Conservation (phyloP, 768 basidiomycete genomes). For the Mycena galericulata region DNA sequence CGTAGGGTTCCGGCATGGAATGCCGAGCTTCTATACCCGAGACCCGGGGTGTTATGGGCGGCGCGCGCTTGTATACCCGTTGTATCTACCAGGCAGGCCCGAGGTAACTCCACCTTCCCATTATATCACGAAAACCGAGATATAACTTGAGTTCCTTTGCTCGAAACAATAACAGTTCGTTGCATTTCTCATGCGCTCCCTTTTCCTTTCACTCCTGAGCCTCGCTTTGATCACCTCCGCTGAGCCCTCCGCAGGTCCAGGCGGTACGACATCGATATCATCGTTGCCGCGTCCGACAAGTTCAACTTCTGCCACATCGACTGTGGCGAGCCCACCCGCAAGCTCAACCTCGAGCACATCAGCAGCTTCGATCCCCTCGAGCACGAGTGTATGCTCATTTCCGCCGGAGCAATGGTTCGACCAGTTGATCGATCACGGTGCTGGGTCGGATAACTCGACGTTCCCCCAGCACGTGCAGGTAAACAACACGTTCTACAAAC, state of each 20-base stretch:
- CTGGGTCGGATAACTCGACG: background rate
- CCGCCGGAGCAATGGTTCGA: slow-evolving; percentile 8
- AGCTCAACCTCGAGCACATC: background rate
- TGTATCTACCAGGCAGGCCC: too few species aligned
- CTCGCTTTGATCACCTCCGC: background rate
- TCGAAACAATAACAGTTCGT: background rate
- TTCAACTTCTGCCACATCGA: background rate
- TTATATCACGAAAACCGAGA: background rate
- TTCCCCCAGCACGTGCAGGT: slow-evolving; percentile 3
- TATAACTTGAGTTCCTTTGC: background rate
- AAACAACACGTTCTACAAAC: background rate
- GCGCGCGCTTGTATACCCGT: too few species aligned
- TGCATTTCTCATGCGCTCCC: background rate
- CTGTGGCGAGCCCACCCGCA: background rate
- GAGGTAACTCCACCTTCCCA: background rate
- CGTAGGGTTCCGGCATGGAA: too few species aligned
- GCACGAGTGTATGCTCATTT: background rate
- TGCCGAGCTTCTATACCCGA: too few species aligned
- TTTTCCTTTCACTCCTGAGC: background rate
- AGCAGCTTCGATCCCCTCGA: too few species aligned
- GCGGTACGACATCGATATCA: too few species aligned
- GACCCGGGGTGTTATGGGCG: too few species aligned
- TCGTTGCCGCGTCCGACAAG: too few species aligned
- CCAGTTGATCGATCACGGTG: slow-evolving; percentile 2
- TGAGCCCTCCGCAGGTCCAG: background rate